Evolutionary conservation across 2,329 filamentous ascomycete species (phyloP).

Genomic region (Drechslerella dactyloides): DNA sequence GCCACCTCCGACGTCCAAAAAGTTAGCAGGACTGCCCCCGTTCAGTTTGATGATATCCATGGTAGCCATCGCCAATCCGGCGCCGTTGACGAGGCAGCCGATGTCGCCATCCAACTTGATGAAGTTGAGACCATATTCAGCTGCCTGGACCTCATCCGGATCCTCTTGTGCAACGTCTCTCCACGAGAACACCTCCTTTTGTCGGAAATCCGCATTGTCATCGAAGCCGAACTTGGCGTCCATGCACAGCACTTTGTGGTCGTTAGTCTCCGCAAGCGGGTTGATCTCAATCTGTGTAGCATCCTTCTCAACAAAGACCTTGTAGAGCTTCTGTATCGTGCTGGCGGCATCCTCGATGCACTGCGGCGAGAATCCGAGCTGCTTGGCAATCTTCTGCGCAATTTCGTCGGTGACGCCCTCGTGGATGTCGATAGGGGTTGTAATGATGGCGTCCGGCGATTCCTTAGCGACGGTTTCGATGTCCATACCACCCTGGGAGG

Average conservation of each 20-base stretch:
- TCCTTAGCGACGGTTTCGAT: conserved; percentile 99
- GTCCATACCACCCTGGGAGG: conserved; percentile 98
- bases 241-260: conserved; percentile 98
- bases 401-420: conserved; percentile 94
- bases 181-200: conserved; percentile 94
- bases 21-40: conserved; percentile 94
- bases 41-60: conserved; percentile 99
- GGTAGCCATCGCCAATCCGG: conserved; percentile 98
- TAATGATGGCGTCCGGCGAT: conserved; percentile 92
- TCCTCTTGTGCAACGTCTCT: conserved; percentile 96
- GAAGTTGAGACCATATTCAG: conserved; percentile 94
- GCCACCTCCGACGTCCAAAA: conserved; percentile 97
- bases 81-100: conserved; percentile 96
- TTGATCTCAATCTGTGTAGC: conserved; percentile 99
- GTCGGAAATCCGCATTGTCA: conserved; percentile 97
- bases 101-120: conserved; percentile 99
- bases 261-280: conserved; percentile 95
- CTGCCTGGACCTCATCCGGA: conserved; percentile 94
- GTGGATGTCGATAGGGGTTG: conserved; percentile 92
- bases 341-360: conserved; percentile 94
- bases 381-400: conserved; percentile 82
- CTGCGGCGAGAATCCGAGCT: conserved; percentile 97
- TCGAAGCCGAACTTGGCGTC: conserved; percentile 99
- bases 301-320: conserved; percentile 97
- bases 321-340: conserved; percentile 98